These are phyloP conservation scores for Eutypa lata DNA, from an alignment of 2,329 filamentous ascomycete genomes.

Conservation along the genomic window DNA sequence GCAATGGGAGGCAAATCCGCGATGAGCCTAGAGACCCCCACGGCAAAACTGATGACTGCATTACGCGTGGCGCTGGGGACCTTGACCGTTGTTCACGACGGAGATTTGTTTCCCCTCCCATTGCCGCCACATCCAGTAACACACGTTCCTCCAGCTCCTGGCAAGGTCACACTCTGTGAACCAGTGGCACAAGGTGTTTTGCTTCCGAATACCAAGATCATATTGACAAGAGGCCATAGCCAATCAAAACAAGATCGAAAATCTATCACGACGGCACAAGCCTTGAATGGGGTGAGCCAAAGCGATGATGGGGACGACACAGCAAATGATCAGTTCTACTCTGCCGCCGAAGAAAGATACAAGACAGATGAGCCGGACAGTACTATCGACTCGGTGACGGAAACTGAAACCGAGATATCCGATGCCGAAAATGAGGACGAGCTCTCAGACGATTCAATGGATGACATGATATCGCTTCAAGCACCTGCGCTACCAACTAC, in stretches of 20 bases:
- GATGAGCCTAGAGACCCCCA: slow-evolving; percentile 33
- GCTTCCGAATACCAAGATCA: slow-evolving; percentile 74
- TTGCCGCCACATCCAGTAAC: slow-evolving; percentile 83
- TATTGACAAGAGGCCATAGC: slow-evolving; percentile 65
- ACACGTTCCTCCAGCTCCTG: slow-evolving; percentile 78
- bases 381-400: slow-evolving; percentile 55
- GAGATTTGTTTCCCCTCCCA: slow-evolving; percentile 75
- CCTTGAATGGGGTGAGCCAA: slow-evolving; percentile 57
- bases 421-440: slow-evolving; percentile 66
- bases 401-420: slow-evolving; percentile 62
- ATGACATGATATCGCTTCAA: slow-evolving; percentile 88
- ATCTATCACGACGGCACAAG: slow-evolving; percentile 44
- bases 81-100: slow-evolving; percentile 75
- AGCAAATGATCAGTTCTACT: slow-evolving; percentile 88
- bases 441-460: slow-evolving; percentile 84
- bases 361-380: slow-evolving; percentile 58
- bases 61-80: slow-evolving; percentile 72
- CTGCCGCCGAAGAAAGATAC: slow-evolving; percentile 77
- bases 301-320: slow-evolving; percentile 72
- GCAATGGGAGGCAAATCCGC: slow-evolving; percentile 28
- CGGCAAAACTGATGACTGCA: slow-evolving; percentile 60
- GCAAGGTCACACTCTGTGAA: slow-evolving; percentile 88
- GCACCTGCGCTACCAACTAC: slow-evolving; percentile 76
- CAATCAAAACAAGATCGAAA: slow-evolving; percentile 52
- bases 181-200: slow-evolving; percentile 87